Percentiles rank a stretch among this genome's conserved stretches.
phyloP scores from a whole-genome alignment of 2,329 filamentous ascomycete genomes.

The Emydomyces testavorans region DNA sequence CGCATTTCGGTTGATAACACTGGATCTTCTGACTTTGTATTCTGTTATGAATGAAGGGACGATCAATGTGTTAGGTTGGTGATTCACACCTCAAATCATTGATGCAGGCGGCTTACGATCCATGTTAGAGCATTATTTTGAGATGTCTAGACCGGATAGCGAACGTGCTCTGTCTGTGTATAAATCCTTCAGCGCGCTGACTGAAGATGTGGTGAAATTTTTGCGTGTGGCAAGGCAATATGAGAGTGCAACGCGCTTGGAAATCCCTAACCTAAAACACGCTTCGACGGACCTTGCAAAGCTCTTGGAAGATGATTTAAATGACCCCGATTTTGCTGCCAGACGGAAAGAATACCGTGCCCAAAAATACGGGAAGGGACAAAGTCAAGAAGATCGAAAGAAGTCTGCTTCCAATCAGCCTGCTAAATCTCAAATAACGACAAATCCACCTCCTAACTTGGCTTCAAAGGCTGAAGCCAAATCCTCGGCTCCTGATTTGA shows the following conservation, averaged over 20 bases:
- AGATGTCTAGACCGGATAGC: conserved; percentile 91
- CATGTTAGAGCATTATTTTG: conserved; percentile 76
- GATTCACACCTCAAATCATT: not conserved
- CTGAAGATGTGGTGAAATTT: conserved; percentile 83
- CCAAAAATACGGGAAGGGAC: conserved; percentile 61
- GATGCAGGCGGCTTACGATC: conserved; percentile 1
- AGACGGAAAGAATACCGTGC: conserved; percentile 85
- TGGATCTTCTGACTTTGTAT: conserved; percentile 82
- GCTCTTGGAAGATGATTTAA: conserved; percentile 85
- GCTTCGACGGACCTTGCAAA: conserved; percentile 82
- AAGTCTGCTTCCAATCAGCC: conserved; percentile 27
- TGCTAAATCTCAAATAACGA: conserved; percentile 16
- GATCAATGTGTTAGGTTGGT: conserved; percentile 84
- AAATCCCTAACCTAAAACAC: conserved; percentile 95
- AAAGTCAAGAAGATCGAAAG: conserved; percentile 34
- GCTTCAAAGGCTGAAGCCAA: conserved; percentile 26
- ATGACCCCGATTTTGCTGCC: conserved; percentile 88
- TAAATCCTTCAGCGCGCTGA: conserved; percentile 81
- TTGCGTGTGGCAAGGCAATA: conserved; percentile 77
- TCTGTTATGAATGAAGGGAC: conserved; percentile 93
- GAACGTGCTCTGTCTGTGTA: conserved; percentile 87
- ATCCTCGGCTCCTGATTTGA: conserved; percentile 54
- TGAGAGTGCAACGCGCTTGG: conserved; percentile 78
- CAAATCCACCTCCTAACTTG: conserved; percentile 22
- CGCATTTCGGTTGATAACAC: conserved; percentile 79